Evolutionary conservation across 768 basidiomycete genomes (phyloP), one percentile per base, ranked within the genome.

Genomic region (Trametes cinnabarina): DNA sequence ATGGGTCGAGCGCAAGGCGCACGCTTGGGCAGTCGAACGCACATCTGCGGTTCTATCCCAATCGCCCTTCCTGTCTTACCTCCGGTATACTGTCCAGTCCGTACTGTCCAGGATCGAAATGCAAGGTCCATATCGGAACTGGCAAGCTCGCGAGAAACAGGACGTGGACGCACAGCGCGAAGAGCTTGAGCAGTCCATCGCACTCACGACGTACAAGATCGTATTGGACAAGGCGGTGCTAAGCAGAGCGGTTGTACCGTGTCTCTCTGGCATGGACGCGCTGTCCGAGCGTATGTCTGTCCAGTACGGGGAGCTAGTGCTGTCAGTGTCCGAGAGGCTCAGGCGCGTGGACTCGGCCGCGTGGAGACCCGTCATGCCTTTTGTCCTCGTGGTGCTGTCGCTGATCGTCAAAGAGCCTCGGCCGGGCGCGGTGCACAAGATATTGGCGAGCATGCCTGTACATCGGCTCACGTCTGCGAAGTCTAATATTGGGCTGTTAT

Each of bases 181-280:
- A 8, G 56, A 57, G 34, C 48, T 57, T 22, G 56, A 57, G 42
- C 56, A 57, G 37, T 23, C 56, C 6, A 42, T 57, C 25, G 42
- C 56, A 15, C 56, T 57, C 56, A 51, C 49, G 12, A 41, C 48
- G 22, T 57, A 50, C 42, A 37, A 51, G 40, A 42, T 51, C 23
- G 41, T 49, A 25, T 22, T 19, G 20, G 48, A 57, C 49, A 48
- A 50, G 28, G 11, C 48, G 14, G 17, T 51, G 17, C 49, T 57
- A n/a, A 57, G 20, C 42, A 25, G 48, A 2, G 41, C 56, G 7
- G 28, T 57, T 15, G 22, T 57, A 8, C 56, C 48, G 15, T 57
- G 41, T 10, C 48, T 57, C 2, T 50, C 48, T 10, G 48, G 42
- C 25, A 51, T 57, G 48, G 40, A 44, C 42, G 20, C 48, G 10